Conservation (phyloP, 23 red algal species). For the Pyropia haitanensis region DNA sequence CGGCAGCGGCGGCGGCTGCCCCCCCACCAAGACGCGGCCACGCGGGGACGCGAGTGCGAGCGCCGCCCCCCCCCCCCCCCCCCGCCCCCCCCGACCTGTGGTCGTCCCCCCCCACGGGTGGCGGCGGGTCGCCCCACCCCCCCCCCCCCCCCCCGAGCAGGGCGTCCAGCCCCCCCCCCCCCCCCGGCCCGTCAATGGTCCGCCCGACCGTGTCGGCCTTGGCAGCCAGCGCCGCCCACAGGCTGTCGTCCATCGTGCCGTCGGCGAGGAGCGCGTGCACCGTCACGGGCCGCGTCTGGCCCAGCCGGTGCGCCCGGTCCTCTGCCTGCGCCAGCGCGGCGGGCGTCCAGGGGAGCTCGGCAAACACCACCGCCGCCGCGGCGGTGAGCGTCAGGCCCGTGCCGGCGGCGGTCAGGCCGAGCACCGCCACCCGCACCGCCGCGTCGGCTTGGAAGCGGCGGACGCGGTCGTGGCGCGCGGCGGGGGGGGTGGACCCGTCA, state of each 20-base stretch:
- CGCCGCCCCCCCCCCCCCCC: too few species aligned
- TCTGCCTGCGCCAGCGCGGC: constrained; percentile 38
- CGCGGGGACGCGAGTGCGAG: too few species aligned
- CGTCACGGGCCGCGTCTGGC: constrained; percentile 12
- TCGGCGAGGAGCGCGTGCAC: constrained; percentile 20
- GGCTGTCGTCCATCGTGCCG: constrained; percentile 23
- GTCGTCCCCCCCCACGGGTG: too few species aligned
- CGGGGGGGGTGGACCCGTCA: constrained; percentile 13
- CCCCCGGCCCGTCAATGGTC: constrained; percentile 3
- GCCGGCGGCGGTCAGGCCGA: constrained; percentile 23
- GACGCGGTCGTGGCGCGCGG: constrained; percentile 9
- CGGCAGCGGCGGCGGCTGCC: too few species aligned
- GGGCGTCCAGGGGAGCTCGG: constrained; percentile 48
- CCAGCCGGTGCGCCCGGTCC: constrained; percentile 49
- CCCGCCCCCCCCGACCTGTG: too few species aligned
- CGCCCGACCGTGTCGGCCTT: constrained; percentile 22
- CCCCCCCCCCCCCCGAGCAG: too few species aligned
- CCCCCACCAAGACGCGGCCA: too few species aligned
- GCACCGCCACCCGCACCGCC: constrained; percentile 16
- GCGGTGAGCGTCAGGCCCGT: constrained; percentile 34
- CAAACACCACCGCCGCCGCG: constrained; percentile 35
- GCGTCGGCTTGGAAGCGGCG: constrained; percentile 25
- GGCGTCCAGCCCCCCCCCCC: too few species aligned
- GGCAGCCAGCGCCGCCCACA: constrained; percentile 22
- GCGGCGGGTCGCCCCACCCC: too few species aligned